Evolutionary conservation across 2,329 filamentous ascomycete genomes (phyloP), one percentile per base, ranked within the genome.

Genomic region (Aureobasidium sp.): DNA sequence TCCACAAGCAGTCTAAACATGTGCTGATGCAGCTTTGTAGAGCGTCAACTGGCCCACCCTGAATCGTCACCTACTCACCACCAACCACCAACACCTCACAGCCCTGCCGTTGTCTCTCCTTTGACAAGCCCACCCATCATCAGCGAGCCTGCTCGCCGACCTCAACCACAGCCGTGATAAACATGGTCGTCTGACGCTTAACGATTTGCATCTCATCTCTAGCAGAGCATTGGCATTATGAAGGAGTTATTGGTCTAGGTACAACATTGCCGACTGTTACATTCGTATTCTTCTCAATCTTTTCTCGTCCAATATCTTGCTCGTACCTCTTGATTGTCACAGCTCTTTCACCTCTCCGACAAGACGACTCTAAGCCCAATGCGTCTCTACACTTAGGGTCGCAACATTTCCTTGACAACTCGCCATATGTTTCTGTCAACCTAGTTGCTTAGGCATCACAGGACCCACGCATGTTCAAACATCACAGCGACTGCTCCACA

Each of bases 41-140:
- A 60, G 20, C 57, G 57, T 17, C 57, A 60, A 36, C 22, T 60
- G 17, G 57, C 57, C 8, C 45, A 49, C 17, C 36, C 45, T 4
- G 55, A 59, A 5, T 12, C 42, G 27, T 37, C n/a, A 12, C 57
- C 44, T 51, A 41, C 34, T 17, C 42, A 58, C 15, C 55, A 47
- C 9, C 42, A 47, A 48, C 57, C 57, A 27, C 36, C 57, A n/a
- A 34, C 57, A 6, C 34, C 57, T 41, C 57, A 60, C 25, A 60
- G 57, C 51, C 57, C 57, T n/a, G 57, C 57, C n/a, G 36, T 60
- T 25, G 36, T 60, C 20, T 60, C 57, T 20, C 57, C 57, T 29
- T 27, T 60, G 27, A 42, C 45, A 14, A 51, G 57, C 25, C 57
- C 57, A 31, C 57, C 45, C 17, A 25, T 51, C 36, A 42, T 51